Conservation (phyloP, 169 alveolate genomes). For the Eimeria necatrix region DNA sequence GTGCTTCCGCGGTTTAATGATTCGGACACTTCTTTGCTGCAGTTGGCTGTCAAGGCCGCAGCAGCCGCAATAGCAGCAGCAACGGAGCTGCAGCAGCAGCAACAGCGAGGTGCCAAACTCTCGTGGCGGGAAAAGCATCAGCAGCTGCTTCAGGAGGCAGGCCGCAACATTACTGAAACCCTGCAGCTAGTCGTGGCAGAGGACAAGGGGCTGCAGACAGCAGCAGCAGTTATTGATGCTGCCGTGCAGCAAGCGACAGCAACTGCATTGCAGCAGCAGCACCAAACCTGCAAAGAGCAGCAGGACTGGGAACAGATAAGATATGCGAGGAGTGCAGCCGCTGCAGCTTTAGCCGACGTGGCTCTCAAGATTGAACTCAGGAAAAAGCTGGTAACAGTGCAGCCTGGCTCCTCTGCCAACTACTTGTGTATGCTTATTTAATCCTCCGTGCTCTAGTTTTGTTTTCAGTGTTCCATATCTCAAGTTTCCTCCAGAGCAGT, state of each 20-base stretch:
- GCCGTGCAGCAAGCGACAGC: slow-evolving; percentile 41
- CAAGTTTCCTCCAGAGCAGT: too few species aligned
- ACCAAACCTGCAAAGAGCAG: background rate
- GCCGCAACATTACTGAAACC: slow-evolving; percentile 23
- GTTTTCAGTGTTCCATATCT: background rate
- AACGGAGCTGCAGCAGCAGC: slow-evolving; percentile 48
- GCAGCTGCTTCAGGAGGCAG: slow-evolving; percentile 63
- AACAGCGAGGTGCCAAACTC: background rate
- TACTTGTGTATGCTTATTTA: background rate
- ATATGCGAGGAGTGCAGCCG: slow-evolving; percentile 44
- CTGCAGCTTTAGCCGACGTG: slow-evolving; percentile 44
- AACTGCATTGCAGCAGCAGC: slow-evolving; percentile 45
- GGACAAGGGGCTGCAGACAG: slow-evolving; percentile 60
- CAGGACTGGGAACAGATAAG: background rate
- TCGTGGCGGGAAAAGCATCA: background rate
- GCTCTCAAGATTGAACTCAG: background rate
- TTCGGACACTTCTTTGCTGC: slow-evolving; percentile 43
- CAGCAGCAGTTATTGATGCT: slow-evolving; percentile 48
- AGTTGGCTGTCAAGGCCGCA: slow-evolving; percentile 43
- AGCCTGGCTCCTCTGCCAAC: background rate
- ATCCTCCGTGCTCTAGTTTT: background rate
- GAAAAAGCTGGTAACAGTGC: background rate
- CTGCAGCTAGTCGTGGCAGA: slow-evolving; percentile 6
- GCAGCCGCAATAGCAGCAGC: slow-evolving; percentile 57
- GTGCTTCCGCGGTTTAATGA: slow-evolving; percentile 31